Base-by-base conservation (phyloP, 139 green algal species). In the Pleodorina starrii region DNA sequence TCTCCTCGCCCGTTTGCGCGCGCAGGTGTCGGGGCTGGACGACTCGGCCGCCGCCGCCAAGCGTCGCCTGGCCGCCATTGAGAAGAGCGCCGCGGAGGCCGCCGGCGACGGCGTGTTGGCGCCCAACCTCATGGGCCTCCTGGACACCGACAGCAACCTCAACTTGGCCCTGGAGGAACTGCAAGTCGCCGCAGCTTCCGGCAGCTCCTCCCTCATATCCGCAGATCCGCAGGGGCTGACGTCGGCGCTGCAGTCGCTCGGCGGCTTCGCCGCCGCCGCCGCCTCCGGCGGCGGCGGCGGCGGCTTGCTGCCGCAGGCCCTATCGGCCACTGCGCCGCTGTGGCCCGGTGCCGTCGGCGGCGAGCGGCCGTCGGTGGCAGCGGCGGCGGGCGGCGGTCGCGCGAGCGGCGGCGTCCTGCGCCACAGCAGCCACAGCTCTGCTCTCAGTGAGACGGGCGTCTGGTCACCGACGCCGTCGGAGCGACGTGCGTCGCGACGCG, bases 21-120 rank as follows among this genome's bases (percentile, higher is more conserved):
- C 54, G 40, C 79, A 86, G 79, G 32, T 86, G 36, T 10, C n/a
- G 2, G 5, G 11, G 0, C 57, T 86, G 40, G 43, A 87, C 44
- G 43, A 46, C 21, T 66, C 63, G 10, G 43, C 60, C 1, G 60
- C 60, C 19, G 42, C 60, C 29, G 81, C 81, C 60, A 77, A 77
- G 44, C 81, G 81, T 6, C 81, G 81, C 81, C 42, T 87, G 7
- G 60, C 60, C 59, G 81, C 81, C 29, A 77, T 87, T 14, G 81
- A 87, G 81, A n/a, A 38, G 21, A n/a, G 14, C 10, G 81, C 60
- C 14, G 42, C 40, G 32, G 81, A 87, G 60, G 81, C 81, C 29
- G 60, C 60, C 6, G 81, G 60, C 43, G 81, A 87, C 42, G 81
- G 81, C 59, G 81, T 87, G 16, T 60, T 87, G 14, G 81, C 63